These are phyloP conservation scores for Fusarium falciforme DNA, from an alignment of 2,329 filamentous ascomycete genomes.

Conservation along the genomic window DNA sequence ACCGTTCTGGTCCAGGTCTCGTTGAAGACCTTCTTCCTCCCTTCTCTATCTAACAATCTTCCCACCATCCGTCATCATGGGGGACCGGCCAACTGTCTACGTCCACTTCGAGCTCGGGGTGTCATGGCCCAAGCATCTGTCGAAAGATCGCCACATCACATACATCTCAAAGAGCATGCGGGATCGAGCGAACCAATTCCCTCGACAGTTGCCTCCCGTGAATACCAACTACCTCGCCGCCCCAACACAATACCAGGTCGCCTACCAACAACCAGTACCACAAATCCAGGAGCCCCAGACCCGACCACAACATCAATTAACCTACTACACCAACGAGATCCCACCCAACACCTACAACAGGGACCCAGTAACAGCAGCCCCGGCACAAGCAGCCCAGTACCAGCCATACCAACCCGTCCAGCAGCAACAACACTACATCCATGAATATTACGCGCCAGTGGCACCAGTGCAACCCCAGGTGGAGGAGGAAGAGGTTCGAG, in stretches of 20 bases:
- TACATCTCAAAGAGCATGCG: conserved; percentile 61
- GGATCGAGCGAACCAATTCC: conserved; percentile 55
- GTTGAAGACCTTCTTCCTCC: not conserved
- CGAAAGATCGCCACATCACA: conserved; percentile 58
- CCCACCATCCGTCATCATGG: conserved; percentile 32
- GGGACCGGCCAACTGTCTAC: conserved; percentile 52
- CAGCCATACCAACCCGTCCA: conserved; percentile 21
- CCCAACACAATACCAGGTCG: conserved; percentile 28
- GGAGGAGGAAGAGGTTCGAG: conserved; percentile 8
- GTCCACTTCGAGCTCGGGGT: conserved; percentile 65
- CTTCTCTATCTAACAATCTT: not conserved
- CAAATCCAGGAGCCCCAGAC: conserved; percentile 12
- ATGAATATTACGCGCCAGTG: conserved; percentile 28
- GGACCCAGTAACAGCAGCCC: conserved; percentile 7
- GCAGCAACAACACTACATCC: conserved; percentile 17
- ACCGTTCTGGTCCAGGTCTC: not conserved
- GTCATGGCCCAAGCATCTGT: conserved; percentile 59
- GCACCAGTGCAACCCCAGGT: conserved; percentile 3
- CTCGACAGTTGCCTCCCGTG: conserved; percentile 58
- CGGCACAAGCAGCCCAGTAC: conserved; percentile 15
- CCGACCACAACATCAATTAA: conserved; percentile 21
- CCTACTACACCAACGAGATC: conserved; percentile 2
- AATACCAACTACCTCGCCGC: conserved; percentile 57
- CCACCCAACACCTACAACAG: conserved; percentile 12
- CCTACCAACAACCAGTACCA: conserved; percentile 15